Base-by-base conservation (phyloP, 179 eudicot species). In the Sideroxylon spinosum region DNA sequence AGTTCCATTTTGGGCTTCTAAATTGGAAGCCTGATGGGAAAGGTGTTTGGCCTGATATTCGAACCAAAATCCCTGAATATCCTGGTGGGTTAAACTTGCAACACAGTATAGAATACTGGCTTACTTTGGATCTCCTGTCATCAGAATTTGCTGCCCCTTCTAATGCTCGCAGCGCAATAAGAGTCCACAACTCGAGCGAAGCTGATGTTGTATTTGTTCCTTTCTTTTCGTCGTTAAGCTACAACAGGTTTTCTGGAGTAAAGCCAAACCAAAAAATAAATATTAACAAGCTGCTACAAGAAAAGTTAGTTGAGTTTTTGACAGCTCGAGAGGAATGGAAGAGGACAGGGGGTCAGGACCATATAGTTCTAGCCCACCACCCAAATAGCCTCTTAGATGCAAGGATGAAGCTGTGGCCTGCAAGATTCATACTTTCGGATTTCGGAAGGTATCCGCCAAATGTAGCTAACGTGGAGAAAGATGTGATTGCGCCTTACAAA, bases 51-150 rank as follows among this genome's bases (percentile, higher is more conserved):
- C 97, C 97, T 0, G 93, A 95, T 84, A 77, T 91, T 25, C 82
- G 89, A 13, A 81, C 71, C 52, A 25, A 79, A 55, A 83, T 93
- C 66, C 98, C 98, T 37, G 46, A 48, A 0, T 95, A 95, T 71
- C 98, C 97, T 8, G 97, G 98, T 55, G 97, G 98, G 0, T 79
- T 95, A 71, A 95, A 95, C 74, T 78, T 89, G 74, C 98, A 95
- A 82, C 98, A 95, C 71, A 95, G 97, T 75, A 87, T 95, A 75
- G 98, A 93, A 78, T 95, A 93, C 83, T 95, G 98, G 97, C 95
- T 93, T 46, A 90, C 97, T 6, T 82, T 95, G 73, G 97, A 95
- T 85, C 93, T 95, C 62, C 83, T 95, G 28, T 84, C 76, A 65
- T 95, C 98, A 0, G 90, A 90, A 71, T 88, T 86, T 57, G 76